Evolutionary conservation across 177 flowering plant species (phyloP).

Genomic region (Vitis hybrid): DNA sequence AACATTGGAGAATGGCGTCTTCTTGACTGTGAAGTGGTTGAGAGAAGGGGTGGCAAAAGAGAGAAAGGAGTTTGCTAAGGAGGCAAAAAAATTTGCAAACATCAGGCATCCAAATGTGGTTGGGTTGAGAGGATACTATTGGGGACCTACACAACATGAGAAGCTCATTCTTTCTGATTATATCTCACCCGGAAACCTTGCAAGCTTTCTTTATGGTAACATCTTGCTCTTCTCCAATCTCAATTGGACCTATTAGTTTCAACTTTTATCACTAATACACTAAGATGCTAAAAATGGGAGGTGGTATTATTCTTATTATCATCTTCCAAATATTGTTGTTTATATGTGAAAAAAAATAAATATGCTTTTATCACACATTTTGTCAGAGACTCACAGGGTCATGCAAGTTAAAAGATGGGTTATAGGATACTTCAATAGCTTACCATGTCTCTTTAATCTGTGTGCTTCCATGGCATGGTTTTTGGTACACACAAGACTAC

Average conservation of each 20-base stretch:
- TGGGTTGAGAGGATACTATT: conserved; percentile 86
- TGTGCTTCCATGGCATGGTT: background rate
- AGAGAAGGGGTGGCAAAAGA: conserved; percentile 97
- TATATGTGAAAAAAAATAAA: too few species aligned
- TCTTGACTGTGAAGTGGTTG: conserved; percentile 96
- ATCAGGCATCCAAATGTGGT: conserved; percentile 96
- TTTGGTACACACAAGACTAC: background rate
- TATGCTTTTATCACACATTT: background rate
- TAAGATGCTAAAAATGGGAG: too few species aligned
- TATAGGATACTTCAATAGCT: background rate
- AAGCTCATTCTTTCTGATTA: conserved; percentile 94
- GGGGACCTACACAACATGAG: conserved; percentile 99
- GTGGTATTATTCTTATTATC: too few species aligned
- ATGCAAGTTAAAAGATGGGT: background rate
- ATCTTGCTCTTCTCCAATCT: background rate
- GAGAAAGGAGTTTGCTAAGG: conserved; percentile 90
- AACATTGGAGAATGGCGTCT: conserved; percentile 76
- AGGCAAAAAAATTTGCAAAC: conserved; percentile 89
- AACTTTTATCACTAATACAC: background rate
- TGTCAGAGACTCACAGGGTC: too few species aligned
- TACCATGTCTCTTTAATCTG: background rate
- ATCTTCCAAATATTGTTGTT: too few species aligned
- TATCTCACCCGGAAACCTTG: conserved; percentile 92
- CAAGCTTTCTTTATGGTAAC: conserved; percentile 93
- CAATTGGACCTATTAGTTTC: background rate